A percentile compares a stretch with the other conserved stretches of the same genome.
Evolutionary conservation across 306 rosid genomes (phyloP).

Genomic region (Macrotyloma uniflorum): DNA sequence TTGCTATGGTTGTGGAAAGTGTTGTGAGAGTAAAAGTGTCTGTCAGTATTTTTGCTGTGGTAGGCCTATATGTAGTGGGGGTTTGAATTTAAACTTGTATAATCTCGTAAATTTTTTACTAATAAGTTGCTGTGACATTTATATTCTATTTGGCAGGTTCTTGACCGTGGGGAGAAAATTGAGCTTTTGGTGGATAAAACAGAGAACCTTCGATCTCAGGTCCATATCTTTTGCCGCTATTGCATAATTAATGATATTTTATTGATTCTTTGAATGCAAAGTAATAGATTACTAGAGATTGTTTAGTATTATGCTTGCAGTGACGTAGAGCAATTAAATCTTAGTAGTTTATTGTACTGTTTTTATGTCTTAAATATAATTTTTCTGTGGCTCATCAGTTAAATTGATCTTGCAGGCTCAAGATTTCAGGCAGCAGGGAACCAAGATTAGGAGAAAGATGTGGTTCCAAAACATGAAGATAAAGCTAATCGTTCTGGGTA

Average conservation of each 20-base stretch:
- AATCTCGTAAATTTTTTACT: neutral
- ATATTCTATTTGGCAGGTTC: conserved; percentile 60
- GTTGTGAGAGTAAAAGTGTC: neutral
- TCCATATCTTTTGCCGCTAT: conserved; percentile 26
- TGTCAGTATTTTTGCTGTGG: neutral
- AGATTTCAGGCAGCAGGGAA: conserved; percentile 93
- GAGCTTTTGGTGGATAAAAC: conserved; percentile 94
- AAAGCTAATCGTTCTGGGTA: conserved; percentile 78
- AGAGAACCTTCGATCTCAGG: conserved; percentile 92
- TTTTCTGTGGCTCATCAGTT: neutral
- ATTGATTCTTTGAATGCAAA: neutral
- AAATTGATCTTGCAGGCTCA: conserved; percentile 66
- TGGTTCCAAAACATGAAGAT: conserved; percentile 94
- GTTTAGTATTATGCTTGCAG: conserved; percentile 6
- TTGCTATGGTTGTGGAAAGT: neutral
- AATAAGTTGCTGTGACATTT: conserved; percentile 25
- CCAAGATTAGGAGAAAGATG: conserved; percentile 92
- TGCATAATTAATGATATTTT: neutral
- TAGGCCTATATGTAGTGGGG: neutral
- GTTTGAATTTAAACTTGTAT: conserved; percentile 13
- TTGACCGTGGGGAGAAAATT: conserved; percentile 94
- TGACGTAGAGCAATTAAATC: conserved; percentile 17
- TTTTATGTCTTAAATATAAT: neutral
- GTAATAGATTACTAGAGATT: neutral
- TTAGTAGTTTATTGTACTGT: neutral